Base-by-base conservation (phyloP, 2,329 filamentous ascomycete genomes). In the Fusarium heterosporum region DNA sequence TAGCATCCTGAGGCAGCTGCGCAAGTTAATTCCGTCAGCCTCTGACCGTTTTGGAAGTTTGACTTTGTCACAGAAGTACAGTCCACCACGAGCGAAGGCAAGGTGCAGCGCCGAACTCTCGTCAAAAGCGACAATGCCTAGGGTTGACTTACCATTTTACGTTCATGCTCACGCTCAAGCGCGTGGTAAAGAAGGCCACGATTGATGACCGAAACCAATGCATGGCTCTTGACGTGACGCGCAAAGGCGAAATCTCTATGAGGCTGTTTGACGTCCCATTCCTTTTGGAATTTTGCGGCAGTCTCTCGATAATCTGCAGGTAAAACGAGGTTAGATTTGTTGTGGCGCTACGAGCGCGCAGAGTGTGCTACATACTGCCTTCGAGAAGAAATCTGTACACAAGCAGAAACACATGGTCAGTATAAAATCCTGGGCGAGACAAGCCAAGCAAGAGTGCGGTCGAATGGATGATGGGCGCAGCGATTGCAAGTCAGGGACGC, bases 281-380 rank as follows among this genome's bases (percentile, higher is more conserved):
- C 87, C 76, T 89, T 89, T 74, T 89, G 87, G 70, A 90, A 86
- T 75, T 88, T 89, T 78, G 86, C 84, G 54, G 88, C 88, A 41
- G 88, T 89, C 77, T 90, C 88, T 78, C 85, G 84, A 80, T 89
- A 90, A 81, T 89, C 88, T 90, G 80, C 52, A 61, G 60, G 51
- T 43, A 59, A 49, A 51, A 48, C 58, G 52, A 70, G 55, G 68
- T 76, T 73, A 76, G 73, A 71, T 64, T 57, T 49, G 55, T 50
- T 45, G 43, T 63, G 43, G 60, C 55, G 55, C 51, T 51, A 47
- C 51, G 53, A 57, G 66, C 61, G 59, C 65, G 71, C 34, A 57
- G 47, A 57, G 66, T 36, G 64, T 73, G 74, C 70, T 73, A 87
- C 85, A 73, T 86, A 88, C 86, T 87, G 73, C 83, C 84, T 85